Percentiles rank a stretch among this genome's conserved stretches.
Evolutionary conservation across 2,329 filamentous ascomycete species (phyloP).

Genomic region (Penicillium sp.): DNA sequence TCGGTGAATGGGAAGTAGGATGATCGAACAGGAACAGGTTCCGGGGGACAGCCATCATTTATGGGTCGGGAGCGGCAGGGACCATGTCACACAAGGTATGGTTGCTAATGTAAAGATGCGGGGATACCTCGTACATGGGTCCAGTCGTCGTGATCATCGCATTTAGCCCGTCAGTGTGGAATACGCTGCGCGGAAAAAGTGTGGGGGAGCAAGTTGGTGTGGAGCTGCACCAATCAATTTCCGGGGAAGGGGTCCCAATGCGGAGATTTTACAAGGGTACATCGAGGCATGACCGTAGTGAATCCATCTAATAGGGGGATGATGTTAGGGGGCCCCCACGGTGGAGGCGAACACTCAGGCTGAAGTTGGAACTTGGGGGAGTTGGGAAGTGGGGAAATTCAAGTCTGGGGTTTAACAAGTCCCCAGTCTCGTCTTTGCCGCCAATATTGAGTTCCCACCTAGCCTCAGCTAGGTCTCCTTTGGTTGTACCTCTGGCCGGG

Average conservation of each 20-base stretch:
- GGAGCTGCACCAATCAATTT: conserved; percentile 5
- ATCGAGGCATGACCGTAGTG: neutral
- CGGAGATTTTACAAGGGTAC: neutral
- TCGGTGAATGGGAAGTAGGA: neutral
- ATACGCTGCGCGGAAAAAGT: conserved; percentile 3
- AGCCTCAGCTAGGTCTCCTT: no score
- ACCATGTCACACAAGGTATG: neutral
- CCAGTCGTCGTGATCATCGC: neutral
- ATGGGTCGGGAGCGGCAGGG: conserved; percentile 1
- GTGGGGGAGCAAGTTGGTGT: conserved; percentile 7
- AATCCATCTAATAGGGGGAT: neutral
- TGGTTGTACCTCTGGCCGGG: no score
- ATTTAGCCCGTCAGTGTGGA: conserved; percentile 10
- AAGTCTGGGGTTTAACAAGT: neutral
- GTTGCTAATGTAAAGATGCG: neutral
- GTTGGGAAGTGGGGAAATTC: neutral
- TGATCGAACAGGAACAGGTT: neutral
- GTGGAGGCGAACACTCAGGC: neutral
- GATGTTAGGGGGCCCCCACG: neutral
- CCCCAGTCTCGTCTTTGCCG: neutral
- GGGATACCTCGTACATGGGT: neutral
- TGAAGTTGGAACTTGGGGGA: neutral
- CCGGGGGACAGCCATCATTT: neutral
- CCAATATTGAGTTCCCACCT: neutral
- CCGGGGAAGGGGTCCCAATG: conserved; percentile 3